phyloP scores from a whole-genome alignment of 257 asterid genomes.

The Salvia splendens region DNA sequence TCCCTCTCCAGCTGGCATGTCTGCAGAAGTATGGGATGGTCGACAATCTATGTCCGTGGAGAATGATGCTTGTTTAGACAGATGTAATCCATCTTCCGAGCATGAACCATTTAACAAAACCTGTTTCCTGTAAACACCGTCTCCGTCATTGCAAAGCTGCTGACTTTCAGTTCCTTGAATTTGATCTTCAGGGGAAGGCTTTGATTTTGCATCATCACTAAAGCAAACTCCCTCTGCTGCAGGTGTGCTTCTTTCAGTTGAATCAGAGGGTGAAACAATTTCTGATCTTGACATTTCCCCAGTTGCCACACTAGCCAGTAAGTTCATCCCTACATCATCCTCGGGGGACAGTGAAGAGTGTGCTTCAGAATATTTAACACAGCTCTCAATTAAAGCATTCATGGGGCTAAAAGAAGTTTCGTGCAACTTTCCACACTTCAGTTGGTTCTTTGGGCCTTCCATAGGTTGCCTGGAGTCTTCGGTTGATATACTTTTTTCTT shows the following conservation, averaged over 20 bases:
- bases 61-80: constrained; percentile 33
- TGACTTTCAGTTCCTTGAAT: constrained; percentile 28
- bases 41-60: constrained; percentile 36
- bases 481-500: constrained; percentile 49
- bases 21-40: constrained; percentile 39
- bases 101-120: constrained; percentile 36
- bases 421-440: constrained; percentile 49
- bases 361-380: constrained; percentile 80
- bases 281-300: constrained; percentile 78
- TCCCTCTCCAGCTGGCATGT: constrained; percentile 30
- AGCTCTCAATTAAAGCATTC: constrained; percentile 93
- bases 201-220: constrained; percentile 58
- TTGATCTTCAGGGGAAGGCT: constrained; percentile 40
- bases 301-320: constrained; percentile 97
- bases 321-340: constrained; percentile 92
- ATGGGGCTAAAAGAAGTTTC: constrained; percentile 77
- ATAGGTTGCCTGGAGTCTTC: constrained; percentile 42
- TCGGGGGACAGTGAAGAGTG: constrained; percentile 61
- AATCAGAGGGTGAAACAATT: constrained; percentile 56
- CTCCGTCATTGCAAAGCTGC: constrained; percentile 37
- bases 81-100: constrained; percentile 37
- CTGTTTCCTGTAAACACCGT: constrained; percentile 41
- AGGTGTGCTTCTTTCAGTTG: constrained; percentile 55
- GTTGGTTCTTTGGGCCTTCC: constrained; percentile 41
- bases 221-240: constrained; percentile 41